These are phyloP conservation scores for Tuber borchii DNA, from an alignment of 495 filamentous ascomycete genomes.

Conservation along the genomic window DNA sequence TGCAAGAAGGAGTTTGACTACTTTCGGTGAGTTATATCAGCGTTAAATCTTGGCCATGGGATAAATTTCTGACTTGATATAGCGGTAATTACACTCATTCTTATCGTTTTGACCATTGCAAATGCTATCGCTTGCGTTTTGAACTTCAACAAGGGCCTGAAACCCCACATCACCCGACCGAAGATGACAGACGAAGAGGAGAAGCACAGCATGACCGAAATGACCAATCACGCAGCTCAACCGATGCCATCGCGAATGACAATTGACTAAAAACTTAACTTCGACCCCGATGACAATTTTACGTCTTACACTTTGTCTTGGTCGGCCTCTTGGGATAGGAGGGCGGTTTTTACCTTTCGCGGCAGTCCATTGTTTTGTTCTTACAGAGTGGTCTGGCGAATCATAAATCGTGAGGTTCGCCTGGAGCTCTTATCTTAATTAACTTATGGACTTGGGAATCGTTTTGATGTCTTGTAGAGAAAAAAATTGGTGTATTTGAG, in stretches of 20 bases:
- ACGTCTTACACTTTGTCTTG: slow-evolving; percentile 9
- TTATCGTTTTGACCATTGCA: slow-evolving; percentile 82
- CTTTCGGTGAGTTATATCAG: slow-evolving; percentile 51
- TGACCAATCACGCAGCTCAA: slow-evolving; percentile 56
- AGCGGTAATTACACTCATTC: slow-evolving; percentile 79
- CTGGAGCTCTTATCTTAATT: not conserved
- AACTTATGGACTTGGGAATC: not conserved
- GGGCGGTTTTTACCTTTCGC: slow-evolving; percentile 26
- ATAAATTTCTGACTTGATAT: slow-evolving; percentile 14
- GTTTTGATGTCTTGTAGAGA: slow-evolving; percentile 15
- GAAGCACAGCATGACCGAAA: slow-evolving; percentile 64
- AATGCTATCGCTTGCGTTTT: slow-evolving; percentile 77
- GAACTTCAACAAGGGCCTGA: slow-evolving; percentile 89
- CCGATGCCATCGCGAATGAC: slow-evolving; percentile 72
- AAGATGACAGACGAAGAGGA: slow-evolving; percentile 59
- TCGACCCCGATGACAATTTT: not conserved
- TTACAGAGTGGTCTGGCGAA: not conserved
- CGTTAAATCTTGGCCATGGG: not conserved
- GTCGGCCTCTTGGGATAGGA: slow-evolving; percentile 18
- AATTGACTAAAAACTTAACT: slow-evolving; percentile 59
- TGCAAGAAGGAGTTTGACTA: slow-evolving; percentile 72
- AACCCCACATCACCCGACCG: slow-evolving; percentile 69
- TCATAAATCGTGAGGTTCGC: not conserved
- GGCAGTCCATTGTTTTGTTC: not conserved
- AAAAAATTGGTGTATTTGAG: slow-evolving; percentile 36